phyloP scores from a whole-genome alignment of 2,329 filamentous ascomycete species.

The Orbilia blumenaviensis region DNA sequence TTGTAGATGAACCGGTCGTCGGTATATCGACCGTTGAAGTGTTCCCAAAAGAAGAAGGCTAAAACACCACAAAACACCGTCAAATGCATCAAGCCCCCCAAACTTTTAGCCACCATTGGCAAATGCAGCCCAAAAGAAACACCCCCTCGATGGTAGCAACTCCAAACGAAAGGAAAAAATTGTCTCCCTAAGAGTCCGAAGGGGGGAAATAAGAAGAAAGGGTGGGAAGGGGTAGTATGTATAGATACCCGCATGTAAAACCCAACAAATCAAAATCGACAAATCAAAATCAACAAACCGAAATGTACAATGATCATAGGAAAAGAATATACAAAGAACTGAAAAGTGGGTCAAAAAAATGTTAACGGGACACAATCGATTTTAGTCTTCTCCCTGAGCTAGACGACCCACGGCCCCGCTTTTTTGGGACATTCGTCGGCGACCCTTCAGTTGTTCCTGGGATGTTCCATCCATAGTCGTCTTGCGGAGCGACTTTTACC shows the following conservation, averaged over 20 bases:
- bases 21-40: not conserved
- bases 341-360: not conserved
- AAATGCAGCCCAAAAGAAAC: constrained; percentile 27
- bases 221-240: constrained; percentile 18
- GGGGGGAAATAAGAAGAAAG: constrained; percentile 21
- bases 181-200: constrained; percentile 28
- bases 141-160: constrained; percentile 48
- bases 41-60: not conserved
- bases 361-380: too few species aligned
- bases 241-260: constrained; percentile 58
- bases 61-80: constrained; percentile 35
- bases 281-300: too few species aligned
- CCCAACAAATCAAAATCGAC: not conserved
- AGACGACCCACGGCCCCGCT: too few species aligned
- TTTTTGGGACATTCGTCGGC: too few species aligned
- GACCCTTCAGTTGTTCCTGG: not conserved
- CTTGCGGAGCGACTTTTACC: not conserved
- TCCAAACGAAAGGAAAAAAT: constrained; percentile 56
- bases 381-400: too few species aligned
- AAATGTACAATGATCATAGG: too few species aligned
- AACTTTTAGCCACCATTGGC: constrained; percentile 15
- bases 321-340: not conserved
- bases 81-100: constrained; percentile 27
- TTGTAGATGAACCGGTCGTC: not conserved
- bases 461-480: constrained; percentile 24